These are phyloP conservation scores for Elsinoe fawcettii DNA, from an alignment of 2,329 filamentous ascomycete genomes.

Conservation along the genomic window DNA sequence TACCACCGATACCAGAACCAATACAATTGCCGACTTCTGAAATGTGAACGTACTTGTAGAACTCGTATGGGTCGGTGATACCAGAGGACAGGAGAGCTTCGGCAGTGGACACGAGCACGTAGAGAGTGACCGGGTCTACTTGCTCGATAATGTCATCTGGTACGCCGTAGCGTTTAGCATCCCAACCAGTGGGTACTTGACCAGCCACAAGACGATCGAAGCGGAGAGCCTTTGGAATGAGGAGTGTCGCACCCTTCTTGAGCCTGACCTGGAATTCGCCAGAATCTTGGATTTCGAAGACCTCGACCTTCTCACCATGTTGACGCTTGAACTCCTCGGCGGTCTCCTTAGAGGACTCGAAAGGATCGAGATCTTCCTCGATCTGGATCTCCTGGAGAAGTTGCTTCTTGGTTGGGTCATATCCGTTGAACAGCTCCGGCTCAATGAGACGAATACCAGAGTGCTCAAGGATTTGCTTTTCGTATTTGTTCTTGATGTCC, in stretches of 20 bases:
- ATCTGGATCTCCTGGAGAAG: conserved; percentile 96
- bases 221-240: conserved; percentile 93
- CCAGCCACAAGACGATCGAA: conserved; percentile 97
- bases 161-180: conserved; percentile 90
- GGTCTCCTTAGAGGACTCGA: conserved; percentile 94
- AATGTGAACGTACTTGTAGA: conserved; percentile 98
- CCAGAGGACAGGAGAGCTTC: conserved; percentile 86
- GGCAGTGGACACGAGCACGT: conserved; percentile 85
- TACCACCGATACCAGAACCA: conserved; percentile 96
- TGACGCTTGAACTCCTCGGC: conserved; percentile 95
- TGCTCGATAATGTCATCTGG: conserved; percentile 97
- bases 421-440: conserved; percentile 91
- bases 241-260: conserved; percentile 88
- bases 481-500: conserved; percentile 94
- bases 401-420: conserved; percentile 98
- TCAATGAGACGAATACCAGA: conserved; percentile 96
- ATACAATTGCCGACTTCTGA: conserved; percentile 98
- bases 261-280: conserved; percentile 91
- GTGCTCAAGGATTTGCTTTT: conserved; percentile 93
- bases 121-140: conserved; percentile 93
- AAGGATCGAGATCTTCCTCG: conserved; percentile 92
- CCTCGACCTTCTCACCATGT: conserved; percentile 94
- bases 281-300: conserved; percentile 88
- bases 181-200: conserved; percentile 95
- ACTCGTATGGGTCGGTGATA: conserved; percentile 98